These are phyloP conservation scores for Agastache rugosa DNA, from an alignment of 257 asterid species.

Conservation along the genomic window DNA sequence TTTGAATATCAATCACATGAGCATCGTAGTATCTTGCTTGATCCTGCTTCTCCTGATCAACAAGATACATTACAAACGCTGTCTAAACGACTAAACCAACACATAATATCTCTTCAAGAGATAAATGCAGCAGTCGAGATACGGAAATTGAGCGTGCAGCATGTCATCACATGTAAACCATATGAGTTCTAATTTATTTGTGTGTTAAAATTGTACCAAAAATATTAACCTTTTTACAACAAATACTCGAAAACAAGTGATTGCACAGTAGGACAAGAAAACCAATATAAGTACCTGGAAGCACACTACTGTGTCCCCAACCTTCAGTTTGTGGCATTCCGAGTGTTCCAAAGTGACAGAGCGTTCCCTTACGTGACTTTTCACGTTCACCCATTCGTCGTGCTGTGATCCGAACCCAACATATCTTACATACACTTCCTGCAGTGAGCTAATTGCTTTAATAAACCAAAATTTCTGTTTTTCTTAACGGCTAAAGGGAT, in stretches of 20 bases:
- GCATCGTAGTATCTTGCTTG: constrained; percentile 84
- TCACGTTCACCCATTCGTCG: constrained; percentile 83
- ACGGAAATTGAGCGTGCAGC: too few relatives aligned
- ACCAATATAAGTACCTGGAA: constrained; percentile 63
- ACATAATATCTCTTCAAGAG: too few relatives aligned
- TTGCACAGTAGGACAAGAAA: background rate
- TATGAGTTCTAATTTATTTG: too few relatives aligned
- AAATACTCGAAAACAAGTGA: background rate
- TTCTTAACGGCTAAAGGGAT: constrained; percentile 1
- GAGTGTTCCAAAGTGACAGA: constrained; percentile 73
- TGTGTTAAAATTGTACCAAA: too few relatives aligned
- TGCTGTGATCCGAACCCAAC: constrained; percentile 77
- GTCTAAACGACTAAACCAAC: too few relatives aligned
- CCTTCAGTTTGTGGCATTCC: constrained; percentile 71
- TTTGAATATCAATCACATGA: constrained; percentile 58
- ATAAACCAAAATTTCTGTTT: constrained; percentile 1
- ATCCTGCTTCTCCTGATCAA: constrained; percentile 67
- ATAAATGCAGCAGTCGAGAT: too few relatives aligned
- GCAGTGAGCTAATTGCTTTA: constrained; percentile 40
- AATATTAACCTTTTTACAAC: too few relatives aligned
- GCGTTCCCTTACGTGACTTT: constrained; percentile 59
- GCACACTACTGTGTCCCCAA: constrained; percentile 77
- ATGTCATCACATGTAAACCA: too few relatives aligned
- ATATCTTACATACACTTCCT: constrained; percentile 80
- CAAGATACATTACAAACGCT: background rate